Base-by-base conservation (phyloP, 768 basidiomycete genomes). In the Mycena galopus region DNA sequence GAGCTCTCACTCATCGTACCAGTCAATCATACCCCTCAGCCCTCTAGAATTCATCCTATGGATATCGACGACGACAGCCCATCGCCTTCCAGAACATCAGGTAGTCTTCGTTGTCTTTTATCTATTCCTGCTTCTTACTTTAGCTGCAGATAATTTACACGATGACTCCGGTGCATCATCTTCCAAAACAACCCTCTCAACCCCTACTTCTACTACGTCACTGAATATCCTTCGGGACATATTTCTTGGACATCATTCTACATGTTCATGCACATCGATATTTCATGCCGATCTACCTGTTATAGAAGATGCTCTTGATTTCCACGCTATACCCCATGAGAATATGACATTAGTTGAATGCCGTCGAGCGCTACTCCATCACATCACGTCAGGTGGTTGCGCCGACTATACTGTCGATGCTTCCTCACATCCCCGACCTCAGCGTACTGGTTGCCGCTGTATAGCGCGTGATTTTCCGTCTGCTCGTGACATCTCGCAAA, bases 241-340 rank as follows among this genome's bases (percentile, higher is more conserved):
- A n/a, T n/a, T n/a, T n/a, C n/a, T n/a, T n/a, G n/a, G n/a, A n/a
- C n/a, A 60, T 29, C 35, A 60, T 39, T 39, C 25, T 16, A 60
- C 59, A 4, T 33, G 32, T 66, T 55, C 51, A 17, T 55, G 65
- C 27, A 55, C 44, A n/a, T 66, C 55, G 29, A 53, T 57, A 66
- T 66, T 66, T 30, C 23, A 66, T 56, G 16, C 55, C 1, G 65
- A 66, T 57, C 35, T 66, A 16, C 16, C 53, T 25, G 25, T 55
- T n/a, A 37, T 66, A 33, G 4, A 57, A 35, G 29, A 55, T 21
- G 33, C 53, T 37, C 65, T 66, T 42, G 51, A 37, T 16, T 35
- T 66, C n/a, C 65, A 57, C n/a, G 37, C 53, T 35, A 57, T 66
- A 25, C 65, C 65, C 6, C 37, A 51, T 51, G 8, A 57, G 19